Conservation (phyloP, 768 basidiomycete genomes). For the Serendipita sp. region DNA sequence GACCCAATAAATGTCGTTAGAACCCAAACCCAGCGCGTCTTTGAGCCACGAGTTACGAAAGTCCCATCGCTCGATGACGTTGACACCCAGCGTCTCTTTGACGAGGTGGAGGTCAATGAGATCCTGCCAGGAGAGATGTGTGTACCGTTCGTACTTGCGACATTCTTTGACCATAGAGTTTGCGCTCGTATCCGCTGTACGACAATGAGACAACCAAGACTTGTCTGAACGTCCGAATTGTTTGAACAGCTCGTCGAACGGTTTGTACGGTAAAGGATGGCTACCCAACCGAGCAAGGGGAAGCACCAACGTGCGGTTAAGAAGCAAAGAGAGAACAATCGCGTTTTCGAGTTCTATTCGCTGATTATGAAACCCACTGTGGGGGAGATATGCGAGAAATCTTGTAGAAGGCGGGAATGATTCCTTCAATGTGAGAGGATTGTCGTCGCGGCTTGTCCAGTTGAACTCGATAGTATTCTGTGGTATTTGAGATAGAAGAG, state of each 20-base stretch:
- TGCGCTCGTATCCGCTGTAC: constrained; percentile 19
- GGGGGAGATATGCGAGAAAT: constrained; percentile 64
- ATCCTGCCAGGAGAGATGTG: constrained; percentile 54
- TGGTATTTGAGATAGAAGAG: no score
- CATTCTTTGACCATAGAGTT: constrained; percentile 38
- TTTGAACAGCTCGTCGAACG: constrained; percentile 33
- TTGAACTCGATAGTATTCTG: no score
- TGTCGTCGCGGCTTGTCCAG: no score
- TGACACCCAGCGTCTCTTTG: background rate
- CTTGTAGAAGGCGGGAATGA: background rate
- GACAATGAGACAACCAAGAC: constrained; percentile 36
- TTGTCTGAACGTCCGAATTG: constrained; percentile 34
- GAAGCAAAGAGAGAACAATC: constrained; percentile 46
- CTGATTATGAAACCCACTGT: constrained; percentile 77
- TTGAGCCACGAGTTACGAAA: constrained; percentile 34
- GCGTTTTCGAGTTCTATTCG: constrained; percentile 79
- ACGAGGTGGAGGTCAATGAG: constrained; percentile 41
- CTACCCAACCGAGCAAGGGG: constrained; percentile 57
- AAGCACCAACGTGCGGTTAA: constrained; percentile 64
- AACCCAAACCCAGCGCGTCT: constrained; percentile 23
- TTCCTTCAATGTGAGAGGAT: no score
- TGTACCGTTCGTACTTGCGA: constrained; percentile 41
- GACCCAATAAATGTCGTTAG: constrained; percentile 31
- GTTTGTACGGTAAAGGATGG: constrained; percentile 40
- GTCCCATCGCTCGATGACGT: constrained; percentile 35